Conservation (phyloP, 1,284 basidiomycete species). For the Malassezia pachydermatis region DNA sequence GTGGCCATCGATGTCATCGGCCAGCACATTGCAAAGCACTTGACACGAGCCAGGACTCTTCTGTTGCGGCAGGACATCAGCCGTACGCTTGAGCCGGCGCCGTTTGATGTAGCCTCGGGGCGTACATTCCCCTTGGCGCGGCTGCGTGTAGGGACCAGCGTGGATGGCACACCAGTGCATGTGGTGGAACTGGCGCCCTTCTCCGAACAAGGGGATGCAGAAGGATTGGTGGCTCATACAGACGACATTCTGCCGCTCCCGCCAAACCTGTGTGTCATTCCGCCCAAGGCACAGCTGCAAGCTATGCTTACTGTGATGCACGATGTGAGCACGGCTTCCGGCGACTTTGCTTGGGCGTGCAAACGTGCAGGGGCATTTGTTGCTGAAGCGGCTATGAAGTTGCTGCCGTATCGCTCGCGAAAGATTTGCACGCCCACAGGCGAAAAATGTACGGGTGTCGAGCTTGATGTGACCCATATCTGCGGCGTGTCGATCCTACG, state of each 20-base stretch:
- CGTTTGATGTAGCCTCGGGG: too few species aligned
- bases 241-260: slow-evolving; percentile 25
- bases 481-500: slow-evolving; percentile 11
- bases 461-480: slow-evolving; percentile 54
- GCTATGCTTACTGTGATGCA: slow-evolving; percentile 64
- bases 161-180: slow-evolving; percentile 1
- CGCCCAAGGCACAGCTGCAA: slow-evolving; percentile 68
- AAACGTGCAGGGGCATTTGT: slow-evolving; percentile 76
- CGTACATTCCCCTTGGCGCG: slow-evolving; percentile 1
- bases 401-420: slow-evolving; percentile 63
- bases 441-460: slow-evolving; percentile 59
- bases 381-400: slow-evolving; percentile 70
- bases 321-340: slow-evolving; percentile 56
- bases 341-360: slow-evolving; percentile 76
- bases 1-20: slow-evolving; percentile 80
- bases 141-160: slow-evolving; percentile 3
- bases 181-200: slow-evolving; percentile 11
- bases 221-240: neutral
- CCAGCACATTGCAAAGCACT: slow-evolving; percentile 75
- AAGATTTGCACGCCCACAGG: slow-evolving; percentile 57
- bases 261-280: slow-evolving; percentile 60
- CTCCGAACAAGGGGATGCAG: neutral
- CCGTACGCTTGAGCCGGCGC: neutral
- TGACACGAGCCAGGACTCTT: slow-evolving; percentile 44
- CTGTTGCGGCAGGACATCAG: neutral